Base-by-base conservation (phyloP, 2,329 filamentous ascomycete species). In the Penicillium sclerotiorum region DNA sequence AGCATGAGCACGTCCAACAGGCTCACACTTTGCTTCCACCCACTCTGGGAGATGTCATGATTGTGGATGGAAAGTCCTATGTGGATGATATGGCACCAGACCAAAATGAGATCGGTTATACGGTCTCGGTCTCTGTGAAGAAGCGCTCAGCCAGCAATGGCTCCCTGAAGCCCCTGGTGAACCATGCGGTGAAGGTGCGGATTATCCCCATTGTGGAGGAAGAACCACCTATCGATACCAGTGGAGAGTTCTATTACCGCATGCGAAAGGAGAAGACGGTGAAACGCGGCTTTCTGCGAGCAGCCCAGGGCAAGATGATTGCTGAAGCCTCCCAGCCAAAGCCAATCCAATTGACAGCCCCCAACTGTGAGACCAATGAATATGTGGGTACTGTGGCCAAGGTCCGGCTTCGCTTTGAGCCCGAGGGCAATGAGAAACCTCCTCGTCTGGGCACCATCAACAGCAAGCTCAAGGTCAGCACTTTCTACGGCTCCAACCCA, bases 11-110 rank as follows among this genome's bases (percentile, higher is more conserved):
- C 30, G 71, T 87, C 45, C 75, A 77, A 46, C 72, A 78, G 18
- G 77, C 76, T 1, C 85, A 88, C 63, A 71, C 82, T 2, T 71
- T 78, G 57, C 73, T 86, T 0, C 85, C 85, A 1, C 85, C 85
- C 3, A 84, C 78, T 21, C 69, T 87, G 17, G 84, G 84, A 11
- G 83, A 86, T 49, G 71, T 77, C 8, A 77, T 78, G 59, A 65
- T 80, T 38, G 75, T 74, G 20, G 73, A 77, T 53, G 78, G 78
- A 8, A 74, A 73, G 28, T 69, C 69, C 2, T 64, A 81, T 15
- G 71, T 82, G 33, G 83, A 87, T 60, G 85, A 87, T 57, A 72
- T 86, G 62, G 73, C 81, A 2, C 85, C 85, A 0, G 77, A 83
- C 8, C 86, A 87, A 83, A 73, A 77, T 27, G 81, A 77, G 61